phyloP scores from a whole-genome alignment of 2,329 filamentous ascomycete species.

The Lachnellula occidentalis region DNA sequence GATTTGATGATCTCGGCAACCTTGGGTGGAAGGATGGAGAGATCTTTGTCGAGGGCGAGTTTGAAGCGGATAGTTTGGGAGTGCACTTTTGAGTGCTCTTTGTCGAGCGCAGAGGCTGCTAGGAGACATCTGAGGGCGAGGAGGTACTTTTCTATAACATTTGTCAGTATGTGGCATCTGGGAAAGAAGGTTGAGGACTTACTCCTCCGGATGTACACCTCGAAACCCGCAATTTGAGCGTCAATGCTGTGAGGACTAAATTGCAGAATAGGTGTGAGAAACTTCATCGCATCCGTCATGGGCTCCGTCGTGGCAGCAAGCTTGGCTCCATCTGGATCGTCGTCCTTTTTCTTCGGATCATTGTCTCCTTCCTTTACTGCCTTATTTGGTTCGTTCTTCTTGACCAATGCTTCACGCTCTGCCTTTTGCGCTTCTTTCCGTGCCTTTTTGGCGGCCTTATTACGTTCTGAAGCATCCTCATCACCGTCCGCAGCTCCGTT shows the following conservation, averaged over 20 bases:
- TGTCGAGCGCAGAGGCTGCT: conserved; percentile 63
- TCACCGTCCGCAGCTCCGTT: conserved; percentile 48
- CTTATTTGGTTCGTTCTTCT: conserved; percentile 81
- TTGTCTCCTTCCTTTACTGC: conserved; percentile 51
- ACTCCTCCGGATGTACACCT: conserved; percentile 83
- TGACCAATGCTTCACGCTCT: conserved; percentile 75
- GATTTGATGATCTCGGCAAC: conserved; percentile 64
- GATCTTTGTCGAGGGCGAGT: conserved; percentile 50
- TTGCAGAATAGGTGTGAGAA: conserved; percentile 74
- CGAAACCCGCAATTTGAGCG: conserved; percentile 80
- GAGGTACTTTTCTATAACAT: conserved; percentile 67
- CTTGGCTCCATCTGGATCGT: conserved; percentile 78
- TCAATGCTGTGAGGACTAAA: conserved; percentile 76
- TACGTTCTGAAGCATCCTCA: conserved; percentile 63
- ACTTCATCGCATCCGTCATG: conserved; percentile 81
- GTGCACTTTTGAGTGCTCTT: conserved; percentile 66
- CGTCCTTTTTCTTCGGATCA: conserved; percentile 79
- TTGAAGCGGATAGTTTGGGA: conserved; percentile 69
- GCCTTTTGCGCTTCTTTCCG: conserved; percentile 71
- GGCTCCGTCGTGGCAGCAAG: conserved; percentile 78
- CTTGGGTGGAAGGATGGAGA: conserved; percentile 57
- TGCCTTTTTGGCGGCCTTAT: conserved; percentile 86
- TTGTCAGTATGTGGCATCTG: conserved; percentile 23
- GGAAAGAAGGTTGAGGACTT: conserved; percentile 34
- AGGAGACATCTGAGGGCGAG: conserved; percentile 83